These are phyloP conservation scores for Mycena galericulata DNA, from an alignment of 768 basidiomycete species.

Conservation along the genomic window DNA sequence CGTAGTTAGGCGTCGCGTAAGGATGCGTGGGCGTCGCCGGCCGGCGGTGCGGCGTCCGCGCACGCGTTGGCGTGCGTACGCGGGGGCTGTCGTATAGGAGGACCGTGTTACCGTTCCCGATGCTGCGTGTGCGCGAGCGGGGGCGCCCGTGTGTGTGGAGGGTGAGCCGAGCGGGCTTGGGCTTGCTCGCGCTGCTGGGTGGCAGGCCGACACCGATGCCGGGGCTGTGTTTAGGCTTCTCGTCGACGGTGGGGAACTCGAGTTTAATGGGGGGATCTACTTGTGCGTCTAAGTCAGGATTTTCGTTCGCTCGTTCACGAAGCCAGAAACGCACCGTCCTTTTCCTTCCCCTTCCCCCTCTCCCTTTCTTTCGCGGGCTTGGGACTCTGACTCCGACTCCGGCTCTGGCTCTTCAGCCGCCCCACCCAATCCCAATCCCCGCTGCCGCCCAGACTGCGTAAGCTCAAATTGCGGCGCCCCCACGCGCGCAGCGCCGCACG, in stretches of 20 bases:
- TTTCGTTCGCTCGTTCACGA: too few species aligned
- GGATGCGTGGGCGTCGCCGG: slow-evolving; percentile 28
- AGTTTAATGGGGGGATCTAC: slow-evolving; percentile 22
- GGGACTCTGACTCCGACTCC: slow-evolving; percentile 23
- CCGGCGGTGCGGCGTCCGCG: slow-evolving; percentile 28
- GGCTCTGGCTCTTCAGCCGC: slow-evolving; percentile 28
- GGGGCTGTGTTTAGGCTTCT: too few species aligned
- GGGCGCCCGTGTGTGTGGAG: slow-evolving; percentile 10
- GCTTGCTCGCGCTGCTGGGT: slow-evolving; percentile 12
- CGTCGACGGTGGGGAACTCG: slow-evolving; percentile 22
- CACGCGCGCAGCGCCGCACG: slow-evolving; percentile 28
- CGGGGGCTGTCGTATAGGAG: slow-evolving; percentile 23
- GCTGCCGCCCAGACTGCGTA: slow-evolving; percentile 26
- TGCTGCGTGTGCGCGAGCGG: slow-evolving; percentile 24
- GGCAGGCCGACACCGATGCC: too few species aligned
- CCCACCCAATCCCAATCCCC: slow-evolving; percentile 36
- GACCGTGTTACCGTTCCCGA: slow-evolving; percentile 22
- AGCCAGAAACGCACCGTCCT: neutral
- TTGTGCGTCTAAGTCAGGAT: too few species aligned
- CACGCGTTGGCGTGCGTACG: slow-evolving; percentile 22
- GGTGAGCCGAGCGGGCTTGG: slow-evolving; percentile 29
- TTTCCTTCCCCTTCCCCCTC: too few species aligned
- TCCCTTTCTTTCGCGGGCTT: slow-evolving; percentile 1
- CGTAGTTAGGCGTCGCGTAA: too few species aligned
- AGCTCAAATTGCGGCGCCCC: slow-evolving; percentile 33